Evolutionary conservation across 2,329 filamentous ascomycete genomes (phyloP), one percentile per base, ranked within the genome.

Genomic region (Sphaerulina musiva): DNA sequence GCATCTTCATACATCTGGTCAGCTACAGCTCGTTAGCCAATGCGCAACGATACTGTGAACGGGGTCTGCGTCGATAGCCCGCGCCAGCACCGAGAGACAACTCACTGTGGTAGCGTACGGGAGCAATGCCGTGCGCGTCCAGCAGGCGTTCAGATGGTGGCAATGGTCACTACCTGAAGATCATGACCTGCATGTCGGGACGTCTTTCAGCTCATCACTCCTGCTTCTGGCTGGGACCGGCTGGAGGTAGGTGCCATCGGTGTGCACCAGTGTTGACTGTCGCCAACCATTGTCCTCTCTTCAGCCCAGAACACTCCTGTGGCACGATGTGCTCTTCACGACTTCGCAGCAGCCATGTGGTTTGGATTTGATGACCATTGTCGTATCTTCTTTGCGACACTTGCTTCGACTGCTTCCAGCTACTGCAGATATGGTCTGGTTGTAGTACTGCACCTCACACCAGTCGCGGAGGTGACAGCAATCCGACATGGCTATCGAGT

Each of bases 21-120:
- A 32, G 44, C 46, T 49, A 47, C 48, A 55, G 38, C 49, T 54
- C 56, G 46, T 55, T 55, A 36, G 56, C 56, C 23, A 54, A 54
- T 46, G 59, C 56, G 1, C 59, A 57, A 36, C 55, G 54, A 46
- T 44, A 53, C 39, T 55, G 53, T 36, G 56, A 59, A 45, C 46
- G 50, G 14, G 14, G 44, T 43, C 12, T 45, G 36, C 53, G 48
- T 47, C 46, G 44, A 39, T 31, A 46, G 14, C 9, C 41, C 41
- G 17, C 42, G 42, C 3, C 29, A 10, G 12, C 46, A 39, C 11
- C 41, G 48, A 32, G 51, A 56, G 4, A 52, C 57, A 40, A 40
- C 38, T 61, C 32, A 56, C 52, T 3, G 42, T 59, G 7, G 20
- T 32, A 43, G n/a, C 31, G 20, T 12, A 46, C 20, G 36, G 20